A percentile compares a stretch with the other conserved stretches of the same genome.
Conservation (phyloP, 768 basidiomycete genomes). For the Naganishia antarctica region DNA sequence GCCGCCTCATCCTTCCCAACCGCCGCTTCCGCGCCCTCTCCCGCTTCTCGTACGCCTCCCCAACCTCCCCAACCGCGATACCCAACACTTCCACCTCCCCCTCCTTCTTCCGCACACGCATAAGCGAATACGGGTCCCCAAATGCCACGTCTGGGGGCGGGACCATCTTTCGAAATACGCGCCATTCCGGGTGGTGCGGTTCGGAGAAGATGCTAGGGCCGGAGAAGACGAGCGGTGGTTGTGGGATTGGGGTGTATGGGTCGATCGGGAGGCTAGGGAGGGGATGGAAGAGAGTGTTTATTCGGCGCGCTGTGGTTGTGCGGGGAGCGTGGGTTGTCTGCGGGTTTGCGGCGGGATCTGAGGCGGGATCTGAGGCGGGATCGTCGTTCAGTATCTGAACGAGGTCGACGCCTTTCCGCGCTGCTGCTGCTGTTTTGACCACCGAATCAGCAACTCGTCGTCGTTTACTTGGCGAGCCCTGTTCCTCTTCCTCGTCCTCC, state of each 20-base stretch:
- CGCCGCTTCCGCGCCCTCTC: conserved; percentile 5
- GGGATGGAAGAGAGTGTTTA: conserved; percentile 5
- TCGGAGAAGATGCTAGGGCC: conserved; percentile 12
- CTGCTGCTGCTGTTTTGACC: neutral
- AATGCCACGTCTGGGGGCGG: conserved; percentile 7
- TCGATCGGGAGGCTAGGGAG: neutral
- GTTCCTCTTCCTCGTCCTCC: neutral
- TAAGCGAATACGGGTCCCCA: conserved; percentile 12
- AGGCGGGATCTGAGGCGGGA: neutral
- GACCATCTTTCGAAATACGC: conserved; percentile 6
- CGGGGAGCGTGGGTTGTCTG: neutral
- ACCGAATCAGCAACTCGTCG: neutral
- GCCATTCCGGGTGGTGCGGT: neutral
- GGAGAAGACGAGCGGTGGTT: conserved; percentile 7
- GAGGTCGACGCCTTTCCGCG: conserved; percentile 15
- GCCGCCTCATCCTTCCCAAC: neutral
- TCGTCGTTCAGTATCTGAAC: neutral
- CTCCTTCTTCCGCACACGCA: neutral
- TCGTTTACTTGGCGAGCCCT: conserved; percentile 9
- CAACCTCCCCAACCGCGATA: neutral
- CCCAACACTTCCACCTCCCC: neutral
- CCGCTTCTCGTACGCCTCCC: conserved; percentile 1
- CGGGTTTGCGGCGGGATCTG: neutral
- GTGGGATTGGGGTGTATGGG: neutral
- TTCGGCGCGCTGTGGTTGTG: neutral